Conservation (phyloP, 805 yeast genomes). For the Metschnikowia sp. region DNA sequence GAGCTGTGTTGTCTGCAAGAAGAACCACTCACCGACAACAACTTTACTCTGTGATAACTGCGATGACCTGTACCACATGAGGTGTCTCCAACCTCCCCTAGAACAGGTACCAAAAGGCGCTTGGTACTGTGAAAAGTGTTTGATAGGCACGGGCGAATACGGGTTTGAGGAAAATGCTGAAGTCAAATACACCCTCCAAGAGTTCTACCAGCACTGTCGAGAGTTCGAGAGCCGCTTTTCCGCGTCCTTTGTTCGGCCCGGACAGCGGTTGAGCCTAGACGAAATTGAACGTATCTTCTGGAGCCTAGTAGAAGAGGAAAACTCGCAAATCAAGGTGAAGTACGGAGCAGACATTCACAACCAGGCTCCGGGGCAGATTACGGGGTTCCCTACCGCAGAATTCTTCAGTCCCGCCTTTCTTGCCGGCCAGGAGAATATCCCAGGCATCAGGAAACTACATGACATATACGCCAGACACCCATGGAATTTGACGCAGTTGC, state of each 20-base stretch:
- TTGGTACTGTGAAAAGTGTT: conserved; percentile 83
- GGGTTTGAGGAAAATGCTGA: conserved; percentile 74
- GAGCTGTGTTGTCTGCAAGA: conserved; percentile 48
- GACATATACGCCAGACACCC: conserved; percentile 53
- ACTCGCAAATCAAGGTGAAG: conserved; percentile 54
- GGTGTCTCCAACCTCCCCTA: conserved; percentile 62
- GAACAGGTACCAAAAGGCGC: conserved; percentile 49
- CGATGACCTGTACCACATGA: conserved; percentile 61
- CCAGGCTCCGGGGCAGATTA: conserved; percentile 56
- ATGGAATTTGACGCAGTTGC: conserved; percentile 72
- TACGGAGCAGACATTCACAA: conserved; percentile 88
- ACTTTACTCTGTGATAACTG: conserved; percentile 73
- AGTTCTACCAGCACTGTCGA: conserved; percentile 57
- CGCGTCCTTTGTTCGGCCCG: conserved; percentile 23
- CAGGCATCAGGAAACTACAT: conserved; percentile 12
- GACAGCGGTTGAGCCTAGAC: conserved; percentile 36
- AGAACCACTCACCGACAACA: conserved; percentile 40
- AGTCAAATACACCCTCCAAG: conserved; percentile 49
- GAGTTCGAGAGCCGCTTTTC: conserved; percentile 46
- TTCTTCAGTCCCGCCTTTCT: conserved; percentile 20
- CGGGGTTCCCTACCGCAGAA: conserved; percentile 62
- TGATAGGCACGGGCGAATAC: conserved; percentile 83
- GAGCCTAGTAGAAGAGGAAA: conserved; percentile 43
- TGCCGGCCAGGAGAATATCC: conserved; percentile 9
- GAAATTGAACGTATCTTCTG: conserved; percentile 66